Evolutionary conservation across 768 basidiomycete genomes (phyloP), one percentile per base, ranked within the genome.

Genomic region (Hypholoma sublateritium): DNA sequence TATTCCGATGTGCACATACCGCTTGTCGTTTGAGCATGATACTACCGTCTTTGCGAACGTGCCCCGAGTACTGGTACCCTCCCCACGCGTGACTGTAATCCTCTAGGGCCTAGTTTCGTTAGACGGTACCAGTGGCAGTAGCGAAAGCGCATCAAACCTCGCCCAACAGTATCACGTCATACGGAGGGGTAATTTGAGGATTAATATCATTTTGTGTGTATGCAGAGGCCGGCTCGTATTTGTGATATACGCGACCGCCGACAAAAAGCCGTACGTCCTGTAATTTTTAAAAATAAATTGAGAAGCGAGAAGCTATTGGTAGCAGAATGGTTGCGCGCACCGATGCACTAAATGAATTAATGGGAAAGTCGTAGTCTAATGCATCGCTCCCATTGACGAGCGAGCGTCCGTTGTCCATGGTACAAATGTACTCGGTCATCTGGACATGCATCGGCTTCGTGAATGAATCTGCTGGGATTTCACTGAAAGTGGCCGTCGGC

Each of bases 31-130:
- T 80, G 67, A 90, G 72, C 47, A 76, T 74, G 59, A 91, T 79
- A 62, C 76, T 69, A 16, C 88, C 89, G 65, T 88, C 83, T 37
- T 74, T 73, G 34, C 80, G 74, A 44, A 89, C 76, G 22, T 81
- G 73, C 48, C 89, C 89, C 11, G 75, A 73, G 64, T 86, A 83
- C 56, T 68, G 77, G 68, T 81, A 89, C 11, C 82, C 81, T 4
- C 84, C 86, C 87, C 89, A 91, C 7, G 85, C 84, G 37, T 74
- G 72, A 57, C 84, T 83, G 53, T 84, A 81, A 46, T 77, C 75
- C 46, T 63, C 69, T 44, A 78, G 71, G 1, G 86, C 87, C 86
- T 87, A 36, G 32, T 32, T 55, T 58, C 28, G 50, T 62, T 44
- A 66, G 60, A 59, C 28, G 57, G 51, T 44, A 32, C 21, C 47